Percentiles rank a stretch among this genome's conserved stretches.
Conservation (phyloP, 371 early-diverging fungal genomes). For the Sanchytrium tribonematis region DNA sequence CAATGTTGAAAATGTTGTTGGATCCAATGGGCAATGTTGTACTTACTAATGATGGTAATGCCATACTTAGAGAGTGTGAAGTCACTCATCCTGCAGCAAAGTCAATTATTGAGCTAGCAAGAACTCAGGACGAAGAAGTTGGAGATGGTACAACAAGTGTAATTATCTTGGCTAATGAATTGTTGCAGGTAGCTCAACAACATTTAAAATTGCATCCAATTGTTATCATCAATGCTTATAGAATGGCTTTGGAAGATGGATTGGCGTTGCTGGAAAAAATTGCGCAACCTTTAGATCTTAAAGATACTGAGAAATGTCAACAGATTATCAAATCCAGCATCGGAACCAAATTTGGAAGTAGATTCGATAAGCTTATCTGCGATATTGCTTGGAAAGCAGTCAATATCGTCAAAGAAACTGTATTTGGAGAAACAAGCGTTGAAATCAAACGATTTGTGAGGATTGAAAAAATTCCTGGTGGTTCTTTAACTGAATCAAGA, state of each 20-base stretch:
- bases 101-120: constrained; percentile 92
- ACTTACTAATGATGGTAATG: constrained; percentile 98
- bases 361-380: constrained; percentile 92
- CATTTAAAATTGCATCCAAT: constrained; percentile 95
- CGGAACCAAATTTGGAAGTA: constrained; percentile 86
- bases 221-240: constrained; percentile 73
- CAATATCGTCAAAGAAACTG: constrained; percentile 45
- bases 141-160: constrained; percentile 99
- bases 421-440: constrained; percentile 41
- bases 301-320: constrained; percentile 59
- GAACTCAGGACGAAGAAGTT: constrained; percentile 99
- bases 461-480: constrained; percentile 66
- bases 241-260: constrained; percentile 71
- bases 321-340: constrained; percentile 63
- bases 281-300: constrained; percentile 49
- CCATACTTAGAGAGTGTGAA: constrained; percentile 96
- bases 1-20: constrained; percentile 99
- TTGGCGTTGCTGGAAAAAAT: constrained; percentile 52
- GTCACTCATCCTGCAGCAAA: constrained; percentile 99
- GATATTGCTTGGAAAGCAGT: constrained; percentile 85
- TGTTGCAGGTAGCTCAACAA: constrained; percentile 63
- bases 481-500: constrained; percentile 74
- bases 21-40: constrained; percentile 99
- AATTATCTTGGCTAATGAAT: constrained; percentile 83
- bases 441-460: constrained; percentile 82